Percentiles rank a stretch among this genome's conserved stretches.
Evolutionary conservation across 805 yeast species (phyloP).

Genomic region (Pichia deserticola): DNA sequence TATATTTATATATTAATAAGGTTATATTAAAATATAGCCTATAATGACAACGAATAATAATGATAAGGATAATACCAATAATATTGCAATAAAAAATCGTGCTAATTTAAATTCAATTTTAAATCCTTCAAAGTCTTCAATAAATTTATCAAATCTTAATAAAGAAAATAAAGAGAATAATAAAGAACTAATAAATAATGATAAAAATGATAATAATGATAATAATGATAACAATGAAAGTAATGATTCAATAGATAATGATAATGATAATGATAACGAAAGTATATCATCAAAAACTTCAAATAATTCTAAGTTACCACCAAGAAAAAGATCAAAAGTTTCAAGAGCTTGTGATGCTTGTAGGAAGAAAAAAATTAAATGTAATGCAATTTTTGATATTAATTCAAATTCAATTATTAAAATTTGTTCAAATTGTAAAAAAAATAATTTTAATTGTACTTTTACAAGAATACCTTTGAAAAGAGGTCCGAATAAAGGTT

Average conservation of each 20-base stretch:
- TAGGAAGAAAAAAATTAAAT: slow-evolving; percentile 62
- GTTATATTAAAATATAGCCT: too few relatives aligned
- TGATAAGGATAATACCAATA: too few relatives aligned
- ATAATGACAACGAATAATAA: too few relatives aligned
- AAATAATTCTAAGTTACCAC: slow-evolving; percentile 12
- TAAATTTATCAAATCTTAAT: background rate
- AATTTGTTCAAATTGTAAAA: slow-evolving; percentile 55
- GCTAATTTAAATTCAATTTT: slow-evolving; percentile 2
- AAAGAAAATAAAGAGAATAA: background rate
- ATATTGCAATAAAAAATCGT: background rate
- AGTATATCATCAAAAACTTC: background rate
- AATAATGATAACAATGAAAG: background rate
- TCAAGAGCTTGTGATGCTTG: slow-evolving; percentile 81
- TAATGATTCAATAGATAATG: background rate
- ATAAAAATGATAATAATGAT: background rate
- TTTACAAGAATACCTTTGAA: slow-evolving; percentile 68
- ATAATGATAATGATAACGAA: background rate
- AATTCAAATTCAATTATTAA: slow-evolving; percentile 41
- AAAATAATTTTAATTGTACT: slow-evolving; percentile 53
- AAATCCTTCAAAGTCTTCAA: slow-evolving; percentile 8
- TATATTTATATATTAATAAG: too few relatives aligned
- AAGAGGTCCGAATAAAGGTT: slow-evolving; percentile 76
- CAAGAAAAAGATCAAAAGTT: slow-evolving; percentile 60
- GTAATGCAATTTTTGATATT: slow-evolving; percentile 51
- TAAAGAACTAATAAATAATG: too few relatives aligned